Conservation (phyloP, 2,329 filamentous ascomycete genomes). For the Neofusicoccum parvum region DNA sequence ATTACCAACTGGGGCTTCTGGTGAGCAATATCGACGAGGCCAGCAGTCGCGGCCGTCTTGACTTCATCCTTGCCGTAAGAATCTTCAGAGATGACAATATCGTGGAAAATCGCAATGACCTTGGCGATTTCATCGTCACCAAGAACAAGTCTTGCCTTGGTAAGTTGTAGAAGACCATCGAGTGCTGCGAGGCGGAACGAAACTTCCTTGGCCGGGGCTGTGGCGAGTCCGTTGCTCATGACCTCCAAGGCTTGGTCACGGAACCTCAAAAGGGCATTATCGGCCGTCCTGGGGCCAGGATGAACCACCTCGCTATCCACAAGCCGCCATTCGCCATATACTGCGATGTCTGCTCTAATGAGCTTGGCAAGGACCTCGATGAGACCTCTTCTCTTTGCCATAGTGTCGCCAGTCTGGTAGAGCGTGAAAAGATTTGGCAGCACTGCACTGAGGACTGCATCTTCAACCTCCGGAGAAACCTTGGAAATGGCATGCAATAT, state of each 20-base stretch:
- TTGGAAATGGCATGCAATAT: constrained; percentile 61
- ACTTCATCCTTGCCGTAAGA: constrained; percentile 59
- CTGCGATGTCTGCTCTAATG: constrained; percentile 58
- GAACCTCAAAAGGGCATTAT: constrained; percentile 44
- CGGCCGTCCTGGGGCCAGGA: constrained; percentile 25
- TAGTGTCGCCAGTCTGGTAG: constrained; percentile 63
- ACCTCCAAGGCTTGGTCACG: constrained; percentile 45
- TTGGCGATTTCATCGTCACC: constrained; percentile 46
- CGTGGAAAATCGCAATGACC: constrained; percentile 62
- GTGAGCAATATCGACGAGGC: constrained; percentile 63
- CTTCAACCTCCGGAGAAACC: constrained; percentile 57
- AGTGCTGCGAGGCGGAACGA: constrained; percentile 52
- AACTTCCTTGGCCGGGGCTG: constrained; percentile 50
- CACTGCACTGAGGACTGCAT: constrained; percentile 57
- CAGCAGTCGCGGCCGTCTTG: constrained; percentile 59
- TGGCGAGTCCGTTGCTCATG: constrained; percentile 46
- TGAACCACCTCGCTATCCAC: constrained; percentile 38
- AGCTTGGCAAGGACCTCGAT: constrained; percentile 63
- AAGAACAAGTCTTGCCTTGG: constrained; percentile 44
- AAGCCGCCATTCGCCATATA: constrained; percentile 59
- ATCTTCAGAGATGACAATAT: constrained; percentile 63
- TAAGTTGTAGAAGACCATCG: constrained; percentile 47
- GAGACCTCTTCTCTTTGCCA: constrained; percentile 64
- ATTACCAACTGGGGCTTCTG: constrained; percentile 64
- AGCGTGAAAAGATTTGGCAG: constrained; percentile 61